phyloP scores from a whole-genome alignment of 306 rosid genomes.

The Vigna reflexopilosa region DNA sequence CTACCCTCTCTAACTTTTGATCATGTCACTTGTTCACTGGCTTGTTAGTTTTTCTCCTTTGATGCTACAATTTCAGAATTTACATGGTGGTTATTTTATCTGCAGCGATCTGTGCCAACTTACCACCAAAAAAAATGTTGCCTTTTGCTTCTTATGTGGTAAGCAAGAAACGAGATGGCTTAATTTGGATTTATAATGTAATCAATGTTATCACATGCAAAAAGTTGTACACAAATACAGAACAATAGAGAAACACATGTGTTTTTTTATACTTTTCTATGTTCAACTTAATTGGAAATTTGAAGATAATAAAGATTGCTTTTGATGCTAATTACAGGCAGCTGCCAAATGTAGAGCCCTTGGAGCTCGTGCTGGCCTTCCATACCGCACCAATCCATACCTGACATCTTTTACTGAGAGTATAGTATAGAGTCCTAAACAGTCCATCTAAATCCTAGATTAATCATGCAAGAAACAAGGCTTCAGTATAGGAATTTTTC shows the following conservation, averaged over 20 bases:
- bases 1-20: constrained; percentile 16
- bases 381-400: constrained; percentile 60
- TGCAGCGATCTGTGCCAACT: constrained; percentile 81
- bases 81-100: constrained; percentile 27
- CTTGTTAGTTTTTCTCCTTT: constrained; percentile 9
- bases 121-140: constrained; percentile 83
- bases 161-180: constrained; percentile 39
- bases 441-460: constrained; percentile 1
- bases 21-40: background rate
- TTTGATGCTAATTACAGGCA: constrained; percentile 64
- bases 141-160: constrained; percentile 90
- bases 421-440: constrained; percentile 4
- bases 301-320: constrained; percentile 8
- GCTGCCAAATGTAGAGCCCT: constrained; percentile 77
- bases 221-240: constrained; percentile 14
- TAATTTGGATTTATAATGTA: constrained; percentile 36
- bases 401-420: constrained; percentile 55
- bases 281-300: background rate
- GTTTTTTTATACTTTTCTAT: background rate
- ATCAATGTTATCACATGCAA: background rate
- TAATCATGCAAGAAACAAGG: constrained; percentile 14
- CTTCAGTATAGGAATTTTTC: constrained; percentile 9
- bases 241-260: background rate
- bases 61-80: constrained; percentile 8
- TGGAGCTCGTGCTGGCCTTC: constrained; percentile 93